Evolutionary conservation across 257 asterid species (phyloP).

Genomic region (Linaria vulgaris): DNA sequence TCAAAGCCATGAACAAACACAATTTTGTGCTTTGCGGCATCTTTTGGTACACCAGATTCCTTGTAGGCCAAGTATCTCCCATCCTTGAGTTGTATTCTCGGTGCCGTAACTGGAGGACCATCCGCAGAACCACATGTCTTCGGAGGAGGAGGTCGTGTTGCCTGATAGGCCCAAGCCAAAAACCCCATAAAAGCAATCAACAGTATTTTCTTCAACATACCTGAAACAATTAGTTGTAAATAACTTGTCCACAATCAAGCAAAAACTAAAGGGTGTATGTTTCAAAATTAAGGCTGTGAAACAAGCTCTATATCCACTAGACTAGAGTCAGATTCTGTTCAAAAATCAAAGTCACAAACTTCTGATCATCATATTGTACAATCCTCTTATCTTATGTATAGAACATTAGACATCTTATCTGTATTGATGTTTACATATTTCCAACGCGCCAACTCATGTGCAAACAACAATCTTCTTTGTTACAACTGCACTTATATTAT

Average conservation of each 20-base stretch:
- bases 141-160: conserved; percentile 68
- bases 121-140: conserved; percentile 57
- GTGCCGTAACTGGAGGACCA: conserved; percentile 70
- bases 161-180: conserved; percentile 75
- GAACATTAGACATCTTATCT: too few relatives aligned
- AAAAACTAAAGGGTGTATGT: background rate
- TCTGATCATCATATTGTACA: background rate
- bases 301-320: background rate
- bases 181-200: conserved; percentile 54
- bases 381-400: too few relatives aligned
- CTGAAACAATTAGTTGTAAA: conserved; percentile 41
- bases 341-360: background rate
- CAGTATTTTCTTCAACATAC: conserved; percentile 55
- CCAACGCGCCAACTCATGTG: too few relatives aligned
- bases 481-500: too few relatives aligned
- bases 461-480: too few relatives aligned
- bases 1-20: conserved; percentile 69
- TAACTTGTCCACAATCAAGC: conserved; percentile 4
- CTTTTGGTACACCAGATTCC: conserved; percentile 68
- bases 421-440: too few relatives aligned
- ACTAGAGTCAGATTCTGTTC: background rate
- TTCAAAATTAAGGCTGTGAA: background rate
- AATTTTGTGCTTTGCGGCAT: conserved; percentile 61
- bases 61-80: conserved; percentile 82
- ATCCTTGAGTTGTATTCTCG: conserved; percentile 76